Percentiles rank a stretch among this genome's conserved stretches.
phyloP scores from a whole-genome alignment of 257 asterid species.

The Solanum paucissectum region DNA sequence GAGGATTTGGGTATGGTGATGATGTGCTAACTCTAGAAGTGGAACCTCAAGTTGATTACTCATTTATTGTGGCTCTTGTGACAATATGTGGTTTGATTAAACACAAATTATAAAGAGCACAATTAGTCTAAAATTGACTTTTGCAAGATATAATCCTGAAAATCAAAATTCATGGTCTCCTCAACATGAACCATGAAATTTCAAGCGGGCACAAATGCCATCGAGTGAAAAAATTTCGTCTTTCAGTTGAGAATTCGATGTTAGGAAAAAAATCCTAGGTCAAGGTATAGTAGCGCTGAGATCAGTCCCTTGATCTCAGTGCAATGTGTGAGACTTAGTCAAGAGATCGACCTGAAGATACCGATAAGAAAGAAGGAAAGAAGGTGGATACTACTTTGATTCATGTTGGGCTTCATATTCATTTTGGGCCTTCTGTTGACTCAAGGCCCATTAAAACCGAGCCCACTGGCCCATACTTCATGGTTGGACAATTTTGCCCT shows the following conservation, averaged over 20 bases:
- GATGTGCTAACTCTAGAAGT: constrained; percentile 61
- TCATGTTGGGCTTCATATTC: no score
- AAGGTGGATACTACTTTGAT: neutral
- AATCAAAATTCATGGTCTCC: neutral
- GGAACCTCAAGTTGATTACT: constrained; percentile 51
- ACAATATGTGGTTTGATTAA: constrained; percentile 56
- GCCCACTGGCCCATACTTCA: neutral
- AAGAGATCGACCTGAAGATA: neutral
- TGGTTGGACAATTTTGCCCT: neutral
- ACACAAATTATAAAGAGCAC: constrained; percentile 18
- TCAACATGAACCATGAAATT: no score
- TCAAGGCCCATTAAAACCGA: neutral
- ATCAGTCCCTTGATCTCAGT: no score
- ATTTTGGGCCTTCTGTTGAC: neutral
- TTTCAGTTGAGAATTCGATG: neutral
- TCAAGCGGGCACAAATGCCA: fast-evolving
- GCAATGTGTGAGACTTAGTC: neutral
- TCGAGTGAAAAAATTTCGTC: fast-evolving
- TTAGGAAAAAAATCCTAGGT: neutral
- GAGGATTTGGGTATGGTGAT: constrained; percentile 53
- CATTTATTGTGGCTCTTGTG: constrained; percentile 61
- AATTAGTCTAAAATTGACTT: neutral
- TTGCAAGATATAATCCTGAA: neutral
- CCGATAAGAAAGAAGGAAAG: no score
- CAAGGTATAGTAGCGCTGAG: neutral